phyloP scores from a whole-genome alignment of 768 basidiomycete genomes.

The Leucosporidium scottii region DNA sequence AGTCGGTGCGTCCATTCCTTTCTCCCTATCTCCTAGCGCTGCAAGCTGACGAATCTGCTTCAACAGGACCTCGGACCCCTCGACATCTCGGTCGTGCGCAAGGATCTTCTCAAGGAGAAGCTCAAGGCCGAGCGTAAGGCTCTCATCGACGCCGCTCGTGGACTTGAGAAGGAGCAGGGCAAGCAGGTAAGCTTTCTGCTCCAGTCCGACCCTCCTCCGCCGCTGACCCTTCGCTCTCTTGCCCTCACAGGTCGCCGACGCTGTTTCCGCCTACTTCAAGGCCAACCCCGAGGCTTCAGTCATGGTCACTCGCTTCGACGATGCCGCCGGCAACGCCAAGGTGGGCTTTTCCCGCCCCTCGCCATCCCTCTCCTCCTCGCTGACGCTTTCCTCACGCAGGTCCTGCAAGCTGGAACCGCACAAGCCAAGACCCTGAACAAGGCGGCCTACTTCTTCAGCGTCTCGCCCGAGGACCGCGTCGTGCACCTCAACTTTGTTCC shows the following conservation, averaged over 20 bases:
- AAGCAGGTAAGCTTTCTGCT: constrained; percentile 63
- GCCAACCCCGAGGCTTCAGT: constrained; percentile 63
- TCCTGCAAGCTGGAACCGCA: constrained; percentile 64
- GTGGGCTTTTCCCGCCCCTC: constrained; percentile 42
- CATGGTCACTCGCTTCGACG: constrained; percentile 65
- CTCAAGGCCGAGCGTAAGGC: constrained; percentile 66
- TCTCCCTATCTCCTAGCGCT: not conserved
- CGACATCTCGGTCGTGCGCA: constrained; percentile 78
- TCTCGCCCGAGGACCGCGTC: constrained; percentile 68
- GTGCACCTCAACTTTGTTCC: constrained; percentile 81
- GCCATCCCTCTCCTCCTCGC: not conserved
- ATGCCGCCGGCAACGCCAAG: constrained; percentile 73
- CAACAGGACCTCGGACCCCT: constrained; percentile 78
- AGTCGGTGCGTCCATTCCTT: constrained; percentile 52
- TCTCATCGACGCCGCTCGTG: constrained; percentile 77
- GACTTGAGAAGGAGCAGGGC: constrained; percentile 63
- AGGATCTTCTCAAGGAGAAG: constrained; percentile 69
- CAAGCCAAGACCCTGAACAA: constrained; percentile 77
- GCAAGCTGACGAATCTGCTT: not conserved
- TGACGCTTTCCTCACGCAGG: constrained; percentile 40
- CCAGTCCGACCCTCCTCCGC: too few species aligned
- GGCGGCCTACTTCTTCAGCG: constrained; percentile 79
- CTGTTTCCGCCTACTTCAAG: constrained; percentile 64
- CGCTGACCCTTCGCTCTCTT: not conserved
- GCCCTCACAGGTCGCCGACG: constrained; percentile 57